phyloP scores from a whole-genome alignment of 2,329 filamentous ascomycete genomes.

The Colletotrichum aenigma region DNA sequence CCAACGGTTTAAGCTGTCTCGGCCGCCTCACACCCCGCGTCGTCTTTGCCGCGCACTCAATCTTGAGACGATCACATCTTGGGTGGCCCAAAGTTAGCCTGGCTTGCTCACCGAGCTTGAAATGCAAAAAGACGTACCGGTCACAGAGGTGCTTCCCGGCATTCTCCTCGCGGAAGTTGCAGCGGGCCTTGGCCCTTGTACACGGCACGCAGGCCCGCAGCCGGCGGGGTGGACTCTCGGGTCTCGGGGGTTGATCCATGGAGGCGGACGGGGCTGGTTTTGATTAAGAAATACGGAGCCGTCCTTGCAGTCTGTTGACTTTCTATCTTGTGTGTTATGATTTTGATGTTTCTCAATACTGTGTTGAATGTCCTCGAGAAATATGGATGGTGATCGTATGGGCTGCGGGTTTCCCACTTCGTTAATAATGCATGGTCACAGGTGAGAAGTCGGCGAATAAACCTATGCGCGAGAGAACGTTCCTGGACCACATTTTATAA shows the following conservation, averaged over 20 bases:
- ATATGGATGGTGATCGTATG: not conserved
- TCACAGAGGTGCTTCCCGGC: conserved; percentile 12
- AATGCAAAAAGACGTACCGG: not conserved
- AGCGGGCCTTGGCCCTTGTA: conserved; percentile 21
- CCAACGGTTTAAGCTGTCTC: conserved; percentile 30
- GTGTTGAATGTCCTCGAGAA: not conserved
- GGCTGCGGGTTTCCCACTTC: not conserved
- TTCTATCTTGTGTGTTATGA: not conserved
- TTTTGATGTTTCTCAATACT: not conserved
- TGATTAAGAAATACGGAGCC: not conserved
- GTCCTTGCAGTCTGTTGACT: not conserved
- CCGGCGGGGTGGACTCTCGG: conserved; percentile 20
- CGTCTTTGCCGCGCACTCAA: conserved; percentile 31
- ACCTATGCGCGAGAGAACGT: not conserved
- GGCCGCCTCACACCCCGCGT: conserved; percentile 33
- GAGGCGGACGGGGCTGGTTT: not conserved
- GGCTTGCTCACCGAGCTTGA: not conserved
- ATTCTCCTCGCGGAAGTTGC: conserved; percentile 18
- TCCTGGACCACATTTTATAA: not conserved
- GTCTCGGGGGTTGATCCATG: conserved; percentile 15
- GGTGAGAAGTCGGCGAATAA: not conserved
- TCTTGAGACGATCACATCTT: conserved; percentile 30
- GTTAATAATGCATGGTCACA: not conserved
- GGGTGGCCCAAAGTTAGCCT: not conserved
- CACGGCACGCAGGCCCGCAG: conserved; percentile 22